phyloP scores from a whole-genome alignment of 1,284 basidiomycete genomes.

The Leccinum ponderosum region DNA sequence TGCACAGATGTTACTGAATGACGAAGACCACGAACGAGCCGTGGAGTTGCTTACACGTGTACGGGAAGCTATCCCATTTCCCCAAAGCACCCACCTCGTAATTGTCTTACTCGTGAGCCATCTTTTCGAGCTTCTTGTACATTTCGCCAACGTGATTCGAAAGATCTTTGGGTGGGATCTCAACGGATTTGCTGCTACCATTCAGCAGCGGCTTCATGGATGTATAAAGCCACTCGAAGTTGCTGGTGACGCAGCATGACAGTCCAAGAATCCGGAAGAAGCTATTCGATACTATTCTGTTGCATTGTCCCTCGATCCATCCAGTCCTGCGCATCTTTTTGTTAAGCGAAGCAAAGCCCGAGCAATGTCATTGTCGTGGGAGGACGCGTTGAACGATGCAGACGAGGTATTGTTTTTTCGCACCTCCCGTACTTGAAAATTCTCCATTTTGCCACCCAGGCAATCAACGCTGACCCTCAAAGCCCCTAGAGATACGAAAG shows the following conservation, averaged over 20 bases:
- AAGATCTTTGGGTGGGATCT: constrained; percentile 11
- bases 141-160: neutral
- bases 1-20: neutral
- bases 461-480: neutral
- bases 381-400: constrained; percentile 1
- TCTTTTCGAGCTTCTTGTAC: neutral
- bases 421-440: neutral
- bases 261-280: neutral
- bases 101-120: constrained; percentile 3
- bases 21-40: neutral
- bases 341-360: constrained; percentile 13
- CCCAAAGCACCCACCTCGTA: neutral
- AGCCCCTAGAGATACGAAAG: neutral
- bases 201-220: neutral
- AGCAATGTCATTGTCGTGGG: neutral
- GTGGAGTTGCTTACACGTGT: neutral
- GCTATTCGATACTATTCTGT: constrained; percentile 1
- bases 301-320: constrained; percentile 2
- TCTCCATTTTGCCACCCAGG: neutral
- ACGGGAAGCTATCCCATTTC: neutral
- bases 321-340: constrained; percentile 1
- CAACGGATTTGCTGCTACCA: neutral
- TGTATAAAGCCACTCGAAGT: constrained; percentile 1
- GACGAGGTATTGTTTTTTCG: neutral
- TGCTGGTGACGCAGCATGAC: neutral